Base-by-base conservation (phyloP, 2,329 filamentous ascomycete genomes). In the Fusarium agapanthi region DNA sequence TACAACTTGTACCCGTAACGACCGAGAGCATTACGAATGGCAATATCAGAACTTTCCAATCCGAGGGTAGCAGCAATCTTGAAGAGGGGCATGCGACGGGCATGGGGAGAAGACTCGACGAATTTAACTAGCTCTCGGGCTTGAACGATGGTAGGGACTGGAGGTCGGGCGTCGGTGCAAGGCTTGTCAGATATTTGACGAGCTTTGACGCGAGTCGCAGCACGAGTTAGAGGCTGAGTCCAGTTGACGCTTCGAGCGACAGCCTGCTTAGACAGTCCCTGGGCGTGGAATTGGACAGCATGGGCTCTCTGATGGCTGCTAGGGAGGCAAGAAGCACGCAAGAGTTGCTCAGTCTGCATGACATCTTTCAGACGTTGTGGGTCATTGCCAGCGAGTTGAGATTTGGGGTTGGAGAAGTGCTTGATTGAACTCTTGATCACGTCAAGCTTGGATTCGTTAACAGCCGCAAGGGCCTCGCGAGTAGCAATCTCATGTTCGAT, bases 1-100 rank as follows among this genome's bases (percentile, higher is more conserved):
- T 63, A 61, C 28, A 41, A 44, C 26, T 74, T 65, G 47, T 45
- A 74, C 9, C 72, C 67, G 18, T 55, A 37, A 34, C 55, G 54
- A n/a, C 45, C 48, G 20, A 74, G 71, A 26, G 65, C 55, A n/a
- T 47, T 18, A 11, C 54, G 47, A 53, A 74, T 58, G 18, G 44
- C n/a, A 18, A 30, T 32, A 6, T 69, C 65, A 20, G 58, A 47
- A 44, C 65, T 69, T 13, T 62, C 40, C 40, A 63, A 59, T 37
- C 58, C 58, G 8, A 74, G 61, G 34, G 38, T 18, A 26, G 45
- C 24, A 15, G 72, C 60, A 22, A 74, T 56, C 26, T 57, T 34
- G 5, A 28, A 37, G 16, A 60, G 55, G 26, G 48, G 30, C 47
- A 69, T 61, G 24, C 68, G 71, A 12, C 72, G 68, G 37, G 54